Conservation (phyloP, 2,329 filamentous ascomycete genomes). For the Madurella fahalii region DNA sequence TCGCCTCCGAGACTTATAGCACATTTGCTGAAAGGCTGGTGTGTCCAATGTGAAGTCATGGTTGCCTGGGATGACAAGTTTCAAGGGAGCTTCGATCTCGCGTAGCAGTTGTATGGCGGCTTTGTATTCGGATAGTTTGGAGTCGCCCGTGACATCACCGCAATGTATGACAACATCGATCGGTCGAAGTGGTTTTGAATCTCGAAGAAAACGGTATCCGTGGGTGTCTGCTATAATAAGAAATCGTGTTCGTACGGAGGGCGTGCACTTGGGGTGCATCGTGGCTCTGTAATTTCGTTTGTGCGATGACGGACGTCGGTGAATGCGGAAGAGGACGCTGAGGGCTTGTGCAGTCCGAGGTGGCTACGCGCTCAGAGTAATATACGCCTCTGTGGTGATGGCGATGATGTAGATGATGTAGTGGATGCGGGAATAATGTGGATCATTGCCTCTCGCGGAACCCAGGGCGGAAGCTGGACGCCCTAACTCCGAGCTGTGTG, state of each 20-base stretch:
- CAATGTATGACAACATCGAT: constrained; percentile 9
- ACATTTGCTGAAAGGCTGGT: constrained; percentile 29
- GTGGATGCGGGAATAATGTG: not conserved
- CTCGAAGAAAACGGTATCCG: not conserved
- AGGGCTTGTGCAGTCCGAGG: no score
- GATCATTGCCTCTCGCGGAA: not conserved
- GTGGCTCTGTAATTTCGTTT: not conserved
- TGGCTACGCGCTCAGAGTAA: not conserved
- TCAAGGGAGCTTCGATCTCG: constrained; percentile 31
- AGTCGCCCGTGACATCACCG: not conserved
- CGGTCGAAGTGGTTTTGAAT: not conserved
- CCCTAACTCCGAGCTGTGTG: not conserved
- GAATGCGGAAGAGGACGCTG: no score
- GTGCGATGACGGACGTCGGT: no score
- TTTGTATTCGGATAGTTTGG: constrained; percentile 4
- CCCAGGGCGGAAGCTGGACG: not conserved
- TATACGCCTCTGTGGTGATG: not conserved
- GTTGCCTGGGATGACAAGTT: constrained; percentile 52
- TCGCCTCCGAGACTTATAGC: constrained; percentile 9
- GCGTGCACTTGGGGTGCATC: not conserved
- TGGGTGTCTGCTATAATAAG: constrained; percentile 7
- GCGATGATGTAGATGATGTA: not conserved
- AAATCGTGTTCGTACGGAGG: not conserved
- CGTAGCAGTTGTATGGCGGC: constrained; percentile 9
- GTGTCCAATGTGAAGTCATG: constrained; percentile 44